Base-by-base conservation (phyloP, 2,329 filamentous ascomycete species). In the Aspergillus floridensis region DNA sequence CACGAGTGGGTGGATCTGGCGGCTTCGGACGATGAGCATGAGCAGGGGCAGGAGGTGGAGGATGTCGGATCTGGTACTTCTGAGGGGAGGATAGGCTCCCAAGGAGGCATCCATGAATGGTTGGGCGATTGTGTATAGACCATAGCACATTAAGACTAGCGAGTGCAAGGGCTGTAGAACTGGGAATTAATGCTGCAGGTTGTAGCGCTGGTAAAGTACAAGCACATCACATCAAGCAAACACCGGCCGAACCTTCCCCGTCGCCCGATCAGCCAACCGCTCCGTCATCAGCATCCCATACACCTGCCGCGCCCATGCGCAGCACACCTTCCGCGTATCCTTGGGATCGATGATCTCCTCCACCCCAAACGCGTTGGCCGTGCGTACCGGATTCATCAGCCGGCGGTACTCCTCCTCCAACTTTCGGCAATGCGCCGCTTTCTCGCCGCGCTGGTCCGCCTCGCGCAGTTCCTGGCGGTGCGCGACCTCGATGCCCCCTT, bases 291-390 rank as follows among this genome's bases (percentile, higher is more conserved):
- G 72, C n/a, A 70, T 74, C 46, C 81, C 78, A 70, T 86, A 88
- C 26, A 86, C 77, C 71, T 86, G 81, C 56, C 69, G 74, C 4
- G 79, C 72, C 86, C 86, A 88, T 38, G 81, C 77, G 61, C 79
- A 82, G 41, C 82, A 81, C 8, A 86, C 72, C n/a, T 71, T 70
- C 53, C 86, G 77, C 3, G 86, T 88, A 59, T 81, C 77, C 32
- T 82, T 83, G 4, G 85, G 86, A 72, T 88, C 86, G 46, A 88
- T 83, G 49, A 88, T 87, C 70, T 88, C 86, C 71, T 88, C 85
- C 0, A 88, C 78, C 0, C 83, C 83, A 71, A 88, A 88, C 11
- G 81, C 80, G 72, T 87, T 87, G 12, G 86, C 86, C 4, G 85
- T 87, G 16, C 86, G 74, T 1, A 88, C 83, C 0, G 86, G 86